Evolutionary conservation across 2,329 filamentous ascomycete genomes (phyloP).

Genomic region (Nothopassalora personata): DNA sequence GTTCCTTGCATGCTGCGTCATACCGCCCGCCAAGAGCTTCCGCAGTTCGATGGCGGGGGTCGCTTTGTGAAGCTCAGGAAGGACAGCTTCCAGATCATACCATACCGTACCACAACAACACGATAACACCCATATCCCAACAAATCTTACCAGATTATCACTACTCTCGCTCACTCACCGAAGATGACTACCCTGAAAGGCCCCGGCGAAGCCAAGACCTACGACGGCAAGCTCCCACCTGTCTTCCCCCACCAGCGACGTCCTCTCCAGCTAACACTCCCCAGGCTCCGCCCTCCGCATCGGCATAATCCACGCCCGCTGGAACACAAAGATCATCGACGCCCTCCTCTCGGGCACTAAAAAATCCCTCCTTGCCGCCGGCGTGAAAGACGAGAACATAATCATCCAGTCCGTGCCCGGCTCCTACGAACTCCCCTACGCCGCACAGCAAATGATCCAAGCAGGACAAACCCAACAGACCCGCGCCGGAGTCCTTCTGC

Average conservation of each 20-base stretch:
- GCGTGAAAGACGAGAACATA: constrained; percentile 84
- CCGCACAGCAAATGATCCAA: constrained; percentile 68
- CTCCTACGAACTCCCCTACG: constrained; percentile 89
- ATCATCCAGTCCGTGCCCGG: constrained; percentile 85
- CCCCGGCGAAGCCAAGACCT: constrained; percentile 53
- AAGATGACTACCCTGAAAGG: constrained; percentile 56
- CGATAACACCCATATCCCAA: no score
- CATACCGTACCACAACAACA: no score
- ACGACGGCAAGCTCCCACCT: constrained; percentile 47
- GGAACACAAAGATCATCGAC: constrained; percentile 86
- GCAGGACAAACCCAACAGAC: constrained; percentile 59
- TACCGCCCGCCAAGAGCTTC: no score
- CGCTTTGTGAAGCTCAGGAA: no score
- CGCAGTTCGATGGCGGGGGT: no score
- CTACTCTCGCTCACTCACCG: constrained; percentile 3
- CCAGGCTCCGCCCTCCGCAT: constrained; percentile 65
- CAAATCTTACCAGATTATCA: not conserved
- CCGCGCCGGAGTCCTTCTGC: constrained; percentile 50
- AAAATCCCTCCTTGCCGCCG: constrained; percentile 68
- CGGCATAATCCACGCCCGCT: constrained; percentile 91
- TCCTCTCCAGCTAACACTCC: constrained; percentile 1
- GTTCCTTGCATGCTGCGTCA: no score
- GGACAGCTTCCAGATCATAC: no score
- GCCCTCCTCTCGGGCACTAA: constrained; percentile 76
- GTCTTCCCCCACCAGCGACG: not conserved